Evolutionary conservation across 2,329 filamentous ascomycete genomes (phyloP).

Genomic region (Neurospora crassa): DNA sequence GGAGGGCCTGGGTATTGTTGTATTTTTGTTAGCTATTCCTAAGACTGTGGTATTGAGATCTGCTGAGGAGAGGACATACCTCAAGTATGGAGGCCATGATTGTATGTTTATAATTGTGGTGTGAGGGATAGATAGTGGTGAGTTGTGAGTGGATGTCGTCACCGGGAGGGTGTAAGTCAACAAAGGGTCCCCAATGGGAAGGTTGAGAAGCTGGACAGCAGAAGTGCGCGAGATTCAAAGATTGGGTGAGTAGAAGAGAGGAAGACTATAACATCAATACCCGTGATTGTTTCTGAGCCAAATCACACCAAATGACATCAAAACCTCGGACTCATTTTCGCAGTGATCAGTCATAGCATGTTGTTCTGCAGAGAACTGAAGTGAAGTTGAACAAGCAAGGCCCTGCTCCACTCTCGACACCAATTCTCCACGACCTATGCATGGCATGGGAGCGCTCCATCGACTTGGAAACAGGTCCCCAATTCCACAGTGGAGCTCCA

Average conservation of each 20-base stretch:
- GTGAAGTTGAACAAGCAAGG: not conserved
- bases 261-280: not conserved
- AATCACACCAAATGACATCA: not conserved
- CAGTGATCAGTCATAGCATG: not conserved
- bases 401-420: not conserved
- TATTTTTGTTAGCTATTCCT: not conserved
- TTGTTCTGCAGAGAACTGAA: not conserved
- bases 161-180: not conserved
- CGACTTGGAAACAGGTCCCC: not conserved
- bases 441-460: not conserved
- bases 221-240: not conserved
- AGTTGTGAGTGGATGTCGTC: not conserved
- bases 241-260: too few relatives aligned
- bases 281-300: not conserved
- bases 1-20: conserved; percentile 21
- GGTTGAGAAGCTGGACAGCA: not conserved
- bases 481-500: not conserved
- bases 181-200: not conserved
- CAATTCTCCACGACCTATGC: not conserved
- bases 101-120: not conserved
- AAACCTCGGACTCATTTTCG: not conserved
- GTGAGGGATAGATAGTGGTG: not conserved
- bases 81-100: conserved; percentile 18
- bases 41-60: not conserved
- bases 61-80: conserved; percentile 6